Percentiles rank a stretch among this genome's conserved stretches.
Evolutionary conservation across 257 asterid genomes (phyloP).

Genomic region (Solanum virginianum): DNA sequence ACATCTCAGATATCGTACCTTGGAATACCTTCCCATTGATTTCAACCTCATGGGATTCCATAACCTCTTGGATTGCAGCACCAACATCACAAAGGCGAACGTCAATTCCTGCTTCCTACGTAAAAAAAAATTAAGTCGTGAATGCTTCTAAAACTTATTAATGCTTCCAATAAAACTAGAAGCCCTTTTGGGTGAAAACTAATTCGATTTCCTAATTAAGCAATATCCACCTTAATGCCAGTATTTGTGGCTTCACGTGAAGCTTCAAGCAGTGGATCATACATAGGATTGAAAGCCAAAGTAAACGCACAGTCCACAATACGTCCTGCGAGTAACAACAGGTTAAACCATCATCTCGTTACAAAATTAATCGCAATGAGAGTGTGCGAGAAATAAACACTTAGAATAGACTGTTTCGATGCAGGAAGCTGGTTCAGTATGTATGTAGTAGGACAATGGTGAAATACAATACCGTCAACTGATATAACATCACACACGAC

Average conservation of each 20-base stretch:
- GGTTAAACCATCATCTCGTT: background rate
- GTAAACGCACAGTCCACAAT: constrained; percentile 97
- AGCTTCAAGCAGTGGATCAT: constrained; percentile 86
- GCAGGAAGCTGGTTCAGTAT: background rate
- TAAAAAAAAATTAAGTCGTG: background rate
- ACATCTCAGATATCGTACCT: constrained; percentile 30
- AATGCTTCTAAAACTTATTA: background rate
- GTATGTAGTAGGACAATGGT: background rate
- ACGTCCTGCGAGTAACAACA: constrained; percentile 44
- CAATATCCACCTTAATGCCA: constrained; percentile 75
- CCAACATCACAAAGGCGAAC: constrained; percentile 91
- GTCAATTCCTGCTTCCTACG: constrained; percentile 92
- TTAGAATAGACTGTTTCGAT: background rate
- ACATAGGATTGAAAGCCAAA: constrained; percentile 96
- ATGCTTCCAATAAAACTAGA: background rate
- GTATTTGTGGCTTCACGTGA: constrained; percentile 94
- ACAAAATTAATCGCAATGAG: background rate
- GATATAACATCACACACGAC: background rate
- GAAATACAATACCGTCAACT: background rate
- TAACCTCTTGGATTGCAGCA: constrained; percentile 99
- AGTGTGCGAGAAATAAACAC: background rate
- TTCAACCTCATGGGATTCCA: constrained; percentile 98
- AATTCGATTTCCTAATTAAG: background rate
- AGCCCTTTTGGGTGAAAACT: background rate
- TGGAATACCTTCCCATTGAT: constrained; percentile 87